Conservation (phyloP, 177 flowering plant species). For the Telopea speciosissima region DNA sequence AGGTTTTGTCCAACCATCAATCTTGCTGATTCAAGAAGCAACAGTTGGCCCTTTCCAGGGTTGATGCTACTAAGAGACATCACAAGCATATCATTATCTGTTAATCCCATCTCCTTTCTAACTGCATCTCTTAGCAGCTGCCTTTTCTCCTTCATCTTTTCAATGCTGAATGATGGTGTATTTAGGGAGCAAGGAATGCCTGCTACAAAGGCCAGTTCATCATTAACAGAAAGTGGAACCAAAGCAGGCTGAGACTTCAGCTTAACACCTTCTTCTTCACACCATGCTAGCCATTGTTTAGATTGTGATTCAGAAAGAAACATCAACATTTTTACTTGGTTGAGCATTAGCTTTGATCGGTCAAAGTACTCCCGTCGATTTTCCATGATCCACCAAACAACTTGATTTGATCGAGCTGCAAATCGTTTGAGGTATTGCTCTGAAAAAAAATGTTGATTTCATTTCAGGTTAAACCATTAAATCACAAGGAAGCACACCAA, state of each 20-base stretch:
- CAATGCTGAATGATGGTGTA: constrained; percentile 60
- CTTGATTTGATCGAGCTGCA: constrained; percentile 70
- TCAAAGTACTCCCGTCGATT: constrained; percentile 86
- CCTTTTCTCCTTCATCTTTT: constrained; percentile 73
- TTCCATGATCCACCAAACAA: constrained; percentile 99
- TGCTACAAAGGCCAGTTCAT: constrained; percentile 94
- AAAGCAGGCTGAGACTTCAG: constrained; percentile 52
- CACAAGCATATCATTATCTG: constrained; percentile 72
- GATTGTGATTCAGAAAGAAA: constrained; percentile 84
- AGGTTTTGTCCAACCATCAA: constrained; percentile 33
- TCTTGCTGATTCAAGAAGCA: constrained; percentile 74
- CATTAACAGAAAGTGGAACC: constrained; percentile 85
- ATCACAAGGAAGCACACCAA: constrained; percentile 1
- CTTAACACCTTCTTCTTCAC: constrained; percentile 78
- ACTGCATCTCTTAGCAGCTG: constrained; percentile 54
- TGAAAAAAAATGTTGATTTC: constrained; percentile 31
- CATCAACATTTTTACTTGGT: constrained; percentile 68
- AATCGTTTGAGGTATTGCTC: constrained; percentile 68
- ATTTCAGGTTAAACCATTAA: neutral
- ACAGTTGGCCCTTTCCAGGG: constrained; percentile 84
- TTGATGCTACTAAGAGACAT: constrained; percentile 90
- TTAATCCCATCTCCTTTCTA: constrained; percentile 84
- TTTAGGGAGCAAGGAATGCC: constrained; percentile 77
- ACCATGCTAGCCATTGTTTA: constrained; percentile 88
- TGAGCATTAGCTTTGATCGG: constrained; percentile 62